These are phyloP conservation scores for Tolypocladium tropicale DNA, from an alignment of 2,329 filamentous ascomycete species.

Conservation along the genomic window DNA sequence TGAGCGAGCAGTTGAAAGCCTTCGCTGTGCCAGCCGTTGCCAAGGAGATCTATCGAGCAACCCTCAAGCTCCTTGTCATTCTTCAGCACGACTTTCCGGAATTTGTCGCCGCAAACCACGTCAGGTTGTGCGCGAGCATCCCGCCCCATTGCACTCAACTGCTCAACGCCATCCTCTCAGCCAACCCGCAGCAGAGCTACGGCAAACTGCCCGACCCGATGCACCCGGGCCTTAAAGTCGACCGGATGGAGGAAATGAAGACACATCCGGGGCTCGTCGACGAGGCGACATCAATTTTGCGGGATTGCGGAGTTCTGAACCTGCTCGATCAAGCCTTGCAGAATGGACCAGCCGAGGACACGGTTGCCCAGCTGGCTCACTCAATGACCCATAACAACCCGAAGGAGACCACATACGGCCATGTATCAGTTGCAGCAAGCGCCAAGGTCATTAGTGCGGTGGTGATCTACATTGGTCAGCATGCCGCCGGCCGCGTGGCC, in stretches of 20 bases:
- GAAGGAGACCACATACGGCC: slow-evolving; percentile 54
- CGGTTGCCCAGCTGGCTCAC: slow-evolving; percentile 66
- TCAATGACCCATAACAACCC: slow-evolving; percentile 52
- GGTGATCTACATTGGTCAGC: slow-evolving; percentile 70
- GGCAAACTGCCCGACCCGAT: slow-evolving; percentile 50
- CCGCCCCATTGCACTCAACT: slow-evolving; percentile 79
- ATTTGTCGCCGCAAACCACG: slow-evolving; percentile 81
- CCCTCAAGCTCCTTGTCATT: slow-evolving; percentile 71
- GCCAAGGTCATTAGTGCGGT: slow-evolving; percentile 66
- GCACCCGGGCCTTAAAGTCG: slow-evolving; percentile 58
- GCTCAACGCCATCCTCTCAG: slow-evolving; percentile 78
- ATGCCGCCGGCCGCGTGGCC: slow-evolving; percentile 51
- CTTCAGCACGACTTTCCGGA: slow-evolving; percentile 93
- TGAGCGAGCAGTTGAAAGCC: slow-evolving; percentile 71
- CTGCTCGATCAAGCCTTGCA: slow-evolving; percentile 50
- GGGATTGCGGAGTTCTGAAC: slow-evolving; percentile 43
- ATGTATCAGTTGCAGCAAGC: slow-evolving; percentile 59
- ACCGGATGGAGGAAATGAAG: slow-evolving; percentile 64
- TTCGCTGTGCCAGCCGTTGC: slow-evolving; percentile 57
- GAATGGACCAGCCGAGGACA: slow-evolving; percentile 57
- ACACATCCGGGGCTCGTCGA: slow-evolving; percentile 55
- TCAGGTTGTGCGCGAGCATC: slow-evolving; percentile 69
- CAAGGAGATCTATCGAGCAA: slow-evolving; percentile 76
- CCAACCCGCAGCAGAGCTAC: slow-evolving; percentile 59
- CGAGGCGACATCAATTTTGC: slow-evolving; percentile 48